Evolutionary conservation across 371 early-diverging fungal species (phyloP).

Genomic region (Lichtheimia hyalospora): DNA sequence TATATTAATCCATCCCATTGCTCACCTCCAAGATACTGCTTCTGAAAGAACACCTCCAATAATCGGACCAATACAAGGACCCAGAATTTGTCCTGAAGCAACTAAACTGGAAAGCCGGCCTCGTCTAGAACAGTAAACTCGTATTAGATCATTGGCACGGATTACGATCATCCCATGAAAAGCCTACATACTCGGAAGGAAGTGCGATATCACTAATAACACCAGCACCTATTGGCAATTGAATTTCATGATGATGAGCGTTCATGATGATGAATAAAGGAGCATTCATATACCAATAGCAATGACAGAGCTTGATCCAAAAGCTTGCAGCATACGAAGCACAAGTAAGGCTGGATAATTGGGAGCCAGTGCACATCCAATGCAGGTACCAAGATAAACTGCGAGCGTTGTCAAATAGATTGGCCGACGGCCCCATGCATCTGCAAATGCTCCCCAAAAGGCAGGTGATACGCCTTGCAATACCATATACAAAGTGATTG

Average conservation of each 20-base stretch:
- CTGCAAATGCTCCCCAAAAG: slow-evolving; percentile 60
- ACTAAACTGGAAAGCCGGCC: slow-evolving; percentile 58
- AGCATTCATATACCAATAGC: neutral
- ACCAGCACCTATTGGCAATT: slow-evolving; percentile 28
- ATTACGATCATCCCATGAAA: neutral
- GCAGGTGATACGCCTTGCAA: slow-evolving; percentile 22
- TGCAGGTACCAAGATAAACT: slow-evolving; percentile 49
- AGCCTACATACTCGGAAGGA: slow-evolving; percentile 45
- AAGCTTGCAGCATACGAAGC: slow-evolving; percentile 57
- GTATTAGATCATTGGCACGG: neutral
- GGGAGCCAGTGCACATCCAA: slow-evolving; percentile 53
- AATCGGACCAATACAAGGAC: slow-evolving; percentile 56
- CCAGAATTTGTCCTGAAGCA: slow-evolving; percentile 56
- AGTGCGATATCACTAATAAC: slow-evolving; percentile 48
- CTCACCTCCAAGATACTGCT: slow-evolving; percentile 49
- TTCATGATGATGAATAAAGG: neutral
- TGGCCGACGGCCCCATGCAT: slow-evolving; percentile 54
- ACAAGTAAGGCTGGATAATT: slow-evolving; percentile 48
- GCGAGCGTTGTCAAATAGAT: slow-evolving; percentile 54
- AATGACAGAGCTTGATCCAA: slow-evolving; percentile 54
- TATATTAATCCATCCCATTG: neutral
- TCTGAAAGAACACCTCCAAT: slow-evolving; percentile 23
- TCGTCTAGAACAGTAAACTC: slow-evolving; percentile 24
- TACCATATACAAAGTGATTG: slow-evolving; percentile 23
- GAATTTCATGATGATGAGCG: neutral